Conservation (phyloP, 805 yeast genomes). For the Wickerhamomyces subpelliculosus region DNA sequence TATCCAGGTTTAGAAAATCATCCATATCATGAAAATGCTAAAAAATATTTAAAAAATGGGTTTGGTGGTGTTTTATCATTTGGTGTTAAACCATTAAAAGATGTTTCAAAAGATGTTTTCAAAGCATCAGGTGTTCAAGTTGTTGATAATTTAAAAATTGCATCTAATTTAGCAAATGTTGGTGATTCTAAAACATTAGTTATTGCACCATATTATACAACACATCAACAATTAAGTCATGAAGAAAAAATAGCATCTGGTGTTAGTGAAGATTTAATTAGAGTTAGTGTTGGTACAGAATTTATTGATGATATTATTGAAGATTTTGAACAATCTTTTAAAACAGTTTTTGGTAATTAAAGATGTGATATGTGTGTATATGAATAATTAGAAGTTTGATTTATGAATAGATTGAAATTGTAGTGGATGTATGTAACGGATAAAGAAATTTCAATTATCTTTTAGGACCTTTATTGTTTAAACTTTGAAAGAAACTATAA, state of each 20-base stretch:
- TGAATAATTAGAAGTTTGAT: too few species aligned
- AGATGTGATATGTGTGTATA: not conserved
- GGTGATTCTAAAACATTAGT: slow-evolving; percentile 95
- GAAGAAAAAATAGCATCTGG: slow-evolving; percentile 80
- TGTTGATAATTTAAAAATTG: slow-evolving; percentile 77
- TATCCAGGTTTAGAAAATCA: slow-evolving; percentile 84
- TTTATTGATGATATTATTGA: slow-evolving; percentile 84
- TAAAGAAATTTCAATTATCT: too few species aligned
- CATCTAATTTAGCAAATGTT: slow-evolving; percentile 91
- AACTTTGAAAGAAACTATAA: too few species aligned
- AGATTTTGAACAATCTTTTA: slow-evolving; percentile 84
- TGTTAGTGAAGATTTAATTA: slow-evolving; percentile 80
- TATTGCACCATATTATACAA: slow-evolving; percentile 93
- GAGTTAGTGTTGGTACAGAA: slow-evolving; percentile 90
- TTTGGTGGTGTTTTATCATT: slow-evolving; percentile 87
- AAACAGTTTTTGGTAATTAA: slow-evolving; percentile 37
- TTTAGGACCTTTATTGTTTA: too few species aligned
- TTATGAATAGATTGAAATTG: too few species aligned
- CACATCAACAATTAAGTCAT: slow-evolving; percentile 85
- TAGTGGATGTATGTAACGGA: too few species aligned
- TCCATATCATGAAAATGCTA: slow-evolving; percentile 72
- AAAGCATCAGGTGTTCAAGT: slow-evolving; percentile 74
- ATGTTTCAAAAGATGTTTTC: slow-evolving; percentile 51
- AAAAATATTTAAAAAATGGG: slow-evolving; percentile 73
- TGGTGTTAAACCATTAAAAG: slow-evolving; percentile 68